These are phyloP conservation scores for Suillus plorans DNA, from an alignment of 768 basidiomycete species.

Conservation along the genomic window DNA sequence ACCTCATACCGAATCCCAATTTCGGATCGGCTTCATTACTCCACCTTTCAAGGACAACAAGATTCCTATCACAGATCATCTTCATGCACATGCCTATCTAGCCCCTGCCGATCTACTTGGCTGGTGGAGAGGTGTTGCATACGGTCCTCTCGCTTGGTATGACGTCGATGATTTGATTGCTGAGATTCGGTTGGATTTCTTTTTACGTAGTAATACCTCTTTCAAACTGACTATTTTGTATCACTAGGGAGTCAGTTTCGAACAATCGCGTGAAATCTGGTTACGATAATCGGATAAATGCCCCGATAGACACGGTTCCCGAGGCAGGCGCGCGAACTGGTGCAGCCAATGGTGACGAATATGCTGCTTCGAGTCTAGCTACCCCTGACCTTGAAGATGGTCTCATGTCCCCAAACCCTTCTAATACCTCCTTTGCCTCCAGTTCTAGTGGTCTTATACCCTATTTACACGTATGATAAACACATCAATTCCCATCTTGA, in stretches of 20 bases:
- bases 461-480: constrained; percentile 32
- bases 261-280: constrained; percentile 87
- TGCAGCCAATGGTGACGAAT: constrained; percentile 63
- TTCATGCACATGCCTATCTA: constrained; percentile 76
- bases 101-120: constrained; percentile 62
- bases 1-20: constrained; percentile 35
- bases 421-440: constrained; percentile 25
- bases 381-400: constrained; percentile 44
- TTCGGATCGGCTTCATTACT: constrained; percentile 76
- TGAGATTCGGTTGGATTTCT: constrained; percentile 63
- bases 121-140: constrained; percentile 72
- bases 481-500: background rate
- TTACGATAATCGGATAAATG: constrained; percentile 51
- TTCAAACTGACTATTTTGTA: constrained; percentile 6
- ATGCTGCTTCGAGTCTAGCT: constrained; percentile 51
- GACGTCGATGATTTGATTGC: constrained; percentile 76
- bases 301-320: constrained; percentile 76
- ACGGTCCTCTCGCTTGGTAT: constrained; percentile 72
- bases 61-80: constrained; percentile 77
- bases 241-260: constrained; percentile 60
- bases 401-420: constrained; percentile 4
- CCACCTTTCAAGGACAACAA: constrained; percentile 76
- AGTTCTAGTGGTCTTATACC: constrained; percentile 38
- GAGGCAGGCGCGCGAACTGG: constrained; percentile 67
- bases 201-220: constrained; percentile 5